A percentile compares a stretch with the other conserved stretches of the same genome.
These are phyloP conservation scores for Penicillium olsonii DNA, from an alignment of 2,329 filamentous ascomycete species.

Conservation along the genomic window DNA sequence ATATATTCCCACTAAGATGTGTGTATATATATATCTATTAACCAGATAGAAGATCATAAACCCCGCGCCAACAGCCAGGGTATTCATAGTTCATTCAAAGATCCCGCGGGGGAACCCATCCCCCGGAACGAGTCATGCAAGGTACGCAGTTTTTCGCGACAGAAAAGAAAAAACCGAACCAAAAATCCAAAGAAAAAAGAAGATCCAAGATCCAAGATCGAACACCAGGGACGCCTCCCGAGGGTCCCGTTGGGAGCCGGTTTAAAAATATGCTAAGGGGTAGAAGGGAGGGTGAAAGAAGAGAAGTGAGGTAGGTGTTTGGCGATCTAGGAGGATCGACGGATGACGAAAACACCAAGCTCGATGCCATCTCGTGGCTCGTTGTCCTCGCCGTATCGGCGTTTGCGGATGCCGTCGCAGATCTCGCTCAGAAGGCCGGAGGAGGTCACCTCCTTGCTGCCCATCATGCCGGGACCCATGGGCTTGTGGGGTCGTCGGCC, in stretches of 20 bases:
- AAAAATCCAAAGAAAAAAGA: slow-evolving; percentile 1
- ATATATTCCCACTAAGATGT: slow-evolving; percentile 7
- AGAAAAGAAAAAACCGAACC: slow-evolving; percentile 1
- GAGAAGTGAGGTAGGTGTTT: neutral
- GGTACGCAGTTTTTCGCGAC: neutral
- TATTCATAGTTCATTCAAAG: slow-evolving; percentile 32
- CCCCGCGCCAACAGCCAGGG: slow-evolving; percentile 28
- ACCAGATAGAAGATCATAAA: slow-evolving; percentile 16
- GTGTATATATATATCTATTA: slow-evolving; percentile 22
- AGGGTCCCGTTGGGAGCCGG: slow-evolving; percentile 11
- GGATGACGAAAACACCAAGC: slow-evolving; percentile 53
- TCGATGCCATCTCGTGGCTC: slow-evolving; percentile 49
- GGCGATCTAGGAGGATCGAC: slow-evolving; percentile 38
- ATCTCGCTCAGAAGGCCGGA: slow-evolving; percentile 61
- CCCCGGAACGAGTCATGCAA: slow-evolving; percentile 19
- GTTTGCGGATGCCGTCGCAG: slow-evolving; percentile 57
- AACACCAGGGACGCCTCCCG: slow-evolving; percentile 22
- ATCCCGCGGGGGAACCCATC: slow-evolving; percentile 16
- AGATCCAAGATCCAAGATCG: neutral
- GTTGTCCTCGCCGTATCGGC: slow-evolving; percentile 48
- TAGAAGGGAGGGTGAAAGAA: slow-evolving; percentile 9
- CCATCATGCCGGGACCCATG: slow-evolving; percentile 27
- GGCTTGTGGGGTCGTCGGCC: slow-evolving; percentile 36
- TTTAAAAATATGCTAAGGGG: slow-evolving; percentile 20
- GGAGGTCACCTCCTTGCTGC: slow-evolving; percentile 51